Conservation (phyloP, 2,329 filamentous ascomycete genomes). For the Paecilomyces sp. region DNA sequence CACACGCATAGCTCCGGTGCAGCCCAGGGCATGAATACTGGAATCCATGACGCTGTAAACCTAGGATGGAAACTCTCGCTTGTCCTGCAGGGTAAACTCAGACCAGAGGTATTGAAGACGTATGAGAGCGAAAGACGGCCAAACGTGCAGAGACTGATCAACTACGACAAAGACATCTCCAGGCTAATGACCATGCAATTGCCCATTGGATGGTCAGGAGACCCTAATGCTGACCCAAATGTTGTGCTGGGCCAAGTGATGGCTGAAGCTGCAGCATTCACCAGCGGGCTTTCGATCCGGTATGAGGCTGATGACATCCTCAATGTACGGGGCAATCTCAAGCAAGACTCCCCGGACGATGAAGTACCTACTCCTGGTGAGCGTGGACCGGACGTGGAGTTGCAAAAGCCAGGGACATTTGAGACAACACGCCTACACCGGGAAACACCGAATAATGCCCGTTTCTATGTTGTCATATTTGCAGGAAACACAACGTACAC, state of each 20-base stretch:
- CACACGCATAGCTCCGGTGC: slow-evolving; percentile 48
- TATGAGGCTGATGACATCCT: slow-evolving; percentile 11
- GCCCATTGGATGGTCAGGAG: slow-evolving; percentile 25
- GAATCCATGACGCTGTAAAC: slow-evolving; percentile 45
- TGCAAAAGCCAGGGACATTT: slow-evolving; percentile 15
- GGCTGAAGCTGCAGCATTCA: slow-evolving; percentile 15
- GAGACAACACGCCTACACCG: slow-evolving; percentile 13
- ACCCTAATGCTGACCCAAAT: slow-evolving; percentile 15
- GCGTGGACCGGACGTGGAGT: slow-evolving; percentile 14
- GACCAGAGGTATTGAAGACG: slow-evolving; percentile 15
- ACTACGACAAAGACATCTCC: slow-evolving; percentile 15
- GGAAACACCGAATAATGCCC: slow-evolving; percentile 13
- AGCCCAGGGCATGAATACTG: slow-evolving; percentile 50
- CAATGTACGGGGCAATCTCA: slow-evolving; percentile 14
- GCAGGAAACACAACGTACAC: slow-evolving; percentile 7
- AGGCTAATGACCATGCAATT: slow-evolving; percentile 14
- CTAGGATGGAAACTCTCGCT: slow-evolving; percentile 47
- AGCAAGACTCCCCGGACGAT: slow-evolving; percentile 8
- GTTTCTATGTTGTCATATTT: slow-evolving; percentile 17
- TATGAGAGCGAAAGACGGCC: slow-evolving; percentile 23
- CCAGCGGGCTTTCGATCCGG: slow-evolving; percentile 15
- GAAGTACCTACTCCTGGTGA: slow-evolving; percentile 8
- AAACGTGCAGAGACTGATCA: slow-evolving; percentile 21
- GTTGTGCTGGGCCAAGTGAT: slow-evolving; percentile 13
- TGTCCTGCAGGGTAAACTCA: slow-evolving; percentile 24